Conservation (phyloP, 768 basidiomycete species). For the Porpolomopsis calyptriformis region DNA sequence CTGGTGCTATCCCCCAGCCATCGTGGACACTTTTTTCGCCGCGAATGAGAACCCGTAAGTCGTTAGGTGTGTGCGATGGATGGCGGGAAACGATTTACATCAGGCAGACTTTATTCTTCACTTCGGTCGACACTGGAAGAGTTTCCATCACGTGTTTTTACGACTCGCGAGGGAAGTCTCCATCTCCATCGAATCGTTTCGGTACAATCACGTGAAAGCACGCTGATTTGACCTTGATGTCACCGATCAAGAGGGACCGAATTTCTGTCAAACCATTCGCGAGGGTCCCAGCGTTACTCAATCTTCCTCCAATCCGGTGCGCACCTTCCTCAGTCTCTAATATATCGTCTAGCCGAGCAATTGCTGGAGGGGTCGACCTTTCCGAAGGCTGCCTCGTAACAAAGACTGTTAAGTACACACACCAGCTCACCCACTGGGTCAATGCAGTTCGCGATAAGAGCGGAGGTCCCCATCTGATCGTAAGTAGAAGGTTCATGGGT, state of each 20-base stretch:
- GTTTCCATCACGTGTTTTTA: not conserved
- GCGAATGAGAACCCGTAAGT: too few relatives aligned
- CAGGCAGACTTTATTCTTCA: slow-evolving; percentile 85
- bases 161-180: too few relatives aligned
- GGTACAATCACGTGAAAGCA: too few relatives aligned
- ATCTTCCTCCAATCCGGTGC: slow-evolving; percentile 4
- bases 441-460: slow-evolving; percentile 3
- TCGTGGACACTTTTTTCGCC: slow-evolving; percentile 86
- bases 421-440: slow-evolving; percentile 6
- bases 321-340: slow-evolving; percentile 4
- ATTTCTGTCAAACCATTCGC: slow-evolving; percentile 2
- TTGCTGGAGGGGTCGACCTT: not conserved
- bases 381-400: slow-evolving; percentile 5
- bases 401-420: slow-evolving; percentile 6
- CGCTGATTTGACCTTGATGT: not conserved
- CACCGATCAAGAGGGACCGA: not conserved
- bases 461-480: not conserved
- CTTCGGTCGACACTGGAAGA: slow-evolving; percentile 21
- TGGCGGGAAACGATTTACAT: slow-evolving; percentile 43
- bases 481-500: slow-evolving; percentile 3
- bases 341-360: not conserved
- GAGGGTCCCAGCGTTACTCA: slow-evolving; percentile 1
- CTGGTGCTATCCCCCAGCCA: slow-evolving; percentile 79
- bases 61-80: not conserved
- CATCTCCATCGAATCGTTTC: too few relatives aligned